phyloP scores from a whole-genome alignment of 1,284 basidiomycete genomes.

The Takashimella tepidaria region DNA sequence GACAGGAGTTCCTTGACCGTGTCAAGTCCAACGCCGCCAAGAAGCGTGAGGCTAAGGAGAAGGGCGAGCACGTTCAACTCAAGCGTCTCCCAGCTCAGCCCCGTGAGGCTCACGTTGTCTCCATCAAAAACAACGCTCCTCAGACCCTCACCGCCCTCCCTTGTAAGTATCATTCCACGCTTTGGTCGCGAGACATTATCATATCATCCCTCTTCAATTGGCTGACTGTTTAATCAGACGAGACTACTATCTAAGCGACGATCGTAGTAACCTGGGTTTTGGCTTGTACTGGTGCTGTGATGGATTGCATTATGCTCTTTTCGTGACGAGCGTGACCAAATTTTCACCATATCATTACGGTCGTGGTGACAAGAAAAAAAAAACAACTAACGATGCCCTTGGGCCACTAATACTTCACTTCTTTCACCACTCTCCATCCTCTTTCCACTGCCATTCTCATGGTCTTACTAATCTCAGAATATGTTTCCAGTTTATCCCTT shows the following conservation, averaged over 20 bases:
- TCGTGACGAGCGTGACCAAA: too few species aligned
- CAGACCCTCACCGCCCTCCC: slow-evolving; percentile 88
- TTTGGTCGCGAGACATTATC: not conserved
- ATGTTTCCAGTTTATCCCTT: not conserved
- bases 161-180: slow-evolving; percentile 53
- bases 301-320: slow-evolving; percentile 31
- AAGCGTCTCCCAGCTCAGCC: slow-evolving; percentile 85
- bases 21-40: slow-evolving; percentile 88
- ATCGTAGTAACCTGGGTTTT: slow-evolving; percentile 2
- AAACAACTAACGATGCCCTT: too few species aligned
- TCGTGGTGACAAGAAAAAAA: too few species aligned
- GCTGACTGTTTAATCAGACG: slow-evolving; percentile 30
- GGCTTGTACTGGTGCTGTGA: slow-evolving; percentile 43
- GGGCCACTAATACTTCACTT: slow-evolving; percentile 22
- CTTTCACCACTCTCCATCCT: slow-evolving; percentile 23
- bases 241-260: slow-evolving; percentile 47
- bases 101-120: slow-evolving; percentile 73
- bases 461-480: slow-evolving; percentile 1
- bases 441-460: slow-evolving; percentile 4
- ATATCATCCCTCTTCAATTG: not conserved
- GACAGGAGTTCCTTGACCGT: slow-evolving; percentile 95
- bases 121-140: slow-evolving; percentile 70
- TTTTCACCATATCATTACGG: too few species aligned
- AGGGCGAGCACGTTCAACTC: slow-evolving; percentile 81
- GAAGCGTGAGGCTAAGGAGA: slow-evolving; percentile 79